Evolutionary conservation across 768 basidiomycete species (phyloP).

Genomic region (Tubosaeta sp.): DNA sequence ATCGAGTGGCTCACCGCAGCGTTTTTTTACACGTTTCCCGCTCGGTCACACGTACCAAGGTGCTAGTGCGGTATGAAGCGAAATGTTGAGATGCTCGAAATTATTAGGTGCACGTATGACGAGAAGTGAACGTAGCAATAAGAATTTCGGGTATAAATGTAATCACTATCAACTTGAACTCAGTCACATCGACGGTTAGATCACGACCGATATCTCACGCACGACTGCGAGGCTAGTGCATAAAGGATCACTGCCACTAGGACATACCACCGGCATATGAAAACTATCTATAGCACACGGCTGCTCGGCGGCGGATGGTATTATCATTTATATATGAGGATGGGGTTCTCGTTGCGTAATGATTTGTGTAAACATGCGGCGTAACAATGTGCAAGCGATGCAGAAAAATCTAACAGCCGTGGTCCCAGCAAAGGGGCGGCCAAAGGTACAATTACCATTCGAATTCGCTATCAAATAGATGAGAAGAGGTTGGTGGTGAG

Average conservation of each 20-base stretch:
- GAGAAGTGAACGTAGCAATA: neutral
- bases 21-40: too few relatives aligned
- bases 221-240: neutral
- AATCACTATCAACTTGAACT: slow-evolving; percentile 6
- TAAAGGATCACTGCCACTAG: neutral
- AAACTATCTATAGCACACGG: neutral
- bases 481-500: neutral
- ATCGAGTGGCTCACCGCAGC: neutral
- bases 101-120: neutral
- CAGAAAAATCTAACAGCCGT: slow-evolving; percentile 17
- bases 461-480: slow-evolving; percentile 34
- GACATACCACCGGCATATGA: neutral
- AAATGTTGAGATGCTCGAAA: too few relatives aligned
- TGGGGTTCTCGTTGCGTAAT: slow-evolving; percentile 15
- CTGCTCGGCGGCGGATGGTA: slow-evolving; percentile 8
- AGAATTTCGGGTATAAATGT: neutral
- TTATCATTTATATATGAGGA: slow-evolving; percentile 22
- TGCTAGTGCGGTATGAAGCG: too few relatives aligned
- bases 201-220: neutral
- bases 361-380: slow-evolving; percentile 20
- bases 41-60: too few relatives aligned
- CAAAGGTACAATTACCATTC: slow-evolving; percentile 35
- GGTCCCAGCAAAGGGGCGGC: slow-evolving; percentile 1
- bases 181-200: slow-evolving; percentile 1
- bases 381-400: slow-evolving; percentile 18